Conservation (phyloP, 1,139 yeast species). For the Candida dubliniensis region DNA sequence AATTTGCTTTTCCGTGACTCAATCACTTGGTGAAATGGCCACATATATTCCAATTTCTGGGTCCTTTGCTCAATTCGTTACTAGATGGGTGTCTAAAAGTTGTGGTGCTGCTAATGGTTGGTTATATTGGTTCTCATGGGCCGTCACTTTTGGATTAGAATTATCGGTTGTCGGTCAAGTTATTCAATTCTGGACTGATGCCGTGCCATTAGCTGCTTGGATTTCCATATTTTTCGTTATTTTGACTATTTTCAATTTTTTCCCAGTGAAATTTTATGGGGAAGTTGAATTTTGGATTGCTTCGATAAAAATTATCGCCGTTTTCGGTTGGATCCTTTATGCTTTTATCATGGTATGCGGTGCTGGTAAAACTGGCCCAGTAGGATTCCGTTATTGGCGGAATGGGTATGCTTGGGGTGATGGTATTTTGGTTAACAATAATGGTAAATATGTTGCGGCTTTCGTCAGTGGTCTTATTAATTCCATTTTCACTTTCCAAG, state of each 20-base stretch:
- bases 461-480: slow-evolving; percentile 53
- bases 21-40: slow-evolving; percentile 75
- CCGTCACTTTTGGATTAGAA: slow-evolving; percentile 80
- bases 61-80: slow-evolving; percentile 54
- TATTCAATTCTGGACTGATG: slow-evolving; percentile 70
- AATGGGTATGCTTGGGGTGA: slow-evolving; percentile 88
- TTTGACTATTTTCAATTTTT: slow-evolving; percentile 34
- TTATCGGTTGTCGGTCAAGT: slow-evolving; percentile 81
- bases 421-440: slow-evolving; percentile 45
- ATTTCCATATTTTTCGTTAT: slow-evolving; percentile 61
- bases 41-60: slow-evolving; percentile 70
- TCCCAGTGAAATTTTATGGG: slow-evolving; percentile 48
- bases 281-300: slow-evolving; percentile 56
- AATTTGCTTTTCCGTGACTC: slow-evolving; percentile 63
- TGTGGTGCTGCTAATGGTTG: slow-evolving; percentile 82
- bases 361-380: slow-evolving; percentile 67
- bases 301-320: slow-evolving; percentile 64
- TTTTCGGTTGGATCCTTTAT: slow-evolving; percentile 68
- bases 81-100: slow-evolving; percentile 68
- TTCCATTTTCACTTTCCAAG: slow-evolving; percentile 80
- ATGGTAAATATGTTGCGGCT: slow-evolving; percentile 50
- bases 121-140: slow-evolving; percentile 87
- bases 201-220: slow-evolving; percentile 77
- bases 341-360: slow-evolving; percentile 74
- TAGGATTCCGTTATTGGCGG: slow-evolving; percentile 89